These are phyloP conservation scores for Paramecium bursaria DNA, from an alignment of 73 alveolate species.

Conservation along the genomic window DNA sequence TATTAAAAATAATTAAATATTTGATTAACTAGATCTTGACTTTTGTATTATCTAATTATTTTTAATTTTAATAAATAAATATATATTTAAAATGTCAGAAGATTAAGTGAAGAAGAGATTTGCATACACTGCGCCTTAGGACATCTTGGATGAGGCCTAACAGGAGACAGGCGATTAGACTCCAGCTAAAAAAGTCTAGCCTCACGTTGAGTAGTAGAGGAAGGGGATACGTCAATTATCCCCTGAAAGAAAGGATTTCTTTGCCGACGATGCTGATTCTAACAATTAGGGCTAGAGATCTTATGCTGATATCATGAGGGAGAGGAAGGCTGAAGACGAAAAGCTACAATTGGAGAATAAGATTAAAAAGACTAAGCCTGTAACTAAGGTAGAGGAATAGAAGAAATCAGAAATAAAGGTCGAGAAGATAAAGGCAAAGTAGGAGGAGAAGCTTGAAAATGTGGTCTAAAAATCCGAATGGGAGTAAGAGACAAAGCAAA, in stretches of 20 bases:
- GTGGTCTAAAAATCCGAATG: neutral
- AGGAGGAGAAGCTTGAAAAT: neutral
- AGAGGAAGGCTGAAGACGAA: no score
- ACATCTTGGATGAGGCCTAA: slow-evolving; percentile 52
- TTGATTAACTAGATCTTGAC: no score
- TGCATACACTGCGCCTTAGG: slow-evolving; percentile 56
- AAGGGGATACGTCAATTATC: slow-evolving; percentile 31
- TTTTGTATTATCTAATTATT: no score
- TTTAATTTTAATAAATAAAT: no score
- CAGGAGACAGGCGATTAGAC: slow-evolving; percentile 24
- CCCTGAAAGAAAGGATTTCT: slow-evolving; percentile 54
- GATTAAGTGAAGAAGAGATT: slow-evolving; percentile 37
- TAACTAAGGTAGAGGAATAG: neutral
- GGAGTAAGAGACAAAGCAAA: neutral
- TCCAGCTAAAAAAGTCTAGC: slow-evolving; percentile 36
- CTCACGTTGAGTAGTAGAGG: slow-evolving; percentile 43
- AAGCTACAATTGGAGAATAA: neutral
- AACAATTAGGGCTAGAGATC: no score
- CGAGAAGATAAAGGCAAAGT: neutral
- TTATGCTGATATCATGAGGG: no score
- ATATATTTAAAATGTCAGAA: slow-evolving; percentile 60
- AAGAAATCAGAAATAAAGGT: neutral
- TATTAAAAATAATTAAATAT: no score
- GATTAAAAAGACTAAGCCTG: neutral
- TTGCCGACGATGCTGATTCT: slow-evolving; percentile 8